A percentile compares a stretch with the other conserved stretches of the same genome.
phyloP scores from a whole-genome alignment of 805 yeast genomes.

The Ascoidea rubescens region DNA sequence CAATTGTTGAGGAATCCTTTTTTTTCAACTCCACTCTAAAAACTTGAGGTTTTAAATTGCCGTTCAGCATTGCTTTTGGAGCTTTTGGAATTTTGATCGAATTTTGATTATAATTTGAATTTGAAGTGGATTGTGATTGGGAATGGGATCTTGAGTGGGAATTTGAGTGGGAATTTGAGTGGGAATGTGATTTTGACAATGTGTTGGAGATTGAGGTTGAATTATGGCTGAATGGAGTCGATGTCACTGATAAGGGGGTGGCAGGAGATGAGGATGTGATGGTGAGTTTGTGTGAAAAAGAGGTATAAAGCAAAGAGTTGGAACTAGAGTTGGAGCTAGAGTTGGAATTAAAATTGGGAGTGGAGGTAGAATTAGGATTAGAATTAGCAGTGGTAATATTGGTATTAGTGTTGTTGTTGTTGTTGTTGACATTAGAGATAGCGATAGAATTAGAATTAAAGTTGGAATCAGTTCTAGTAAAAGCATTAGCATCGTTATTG shows the following conservation, averaged over 20 bases:
- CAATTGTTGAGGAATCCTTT: neutral
- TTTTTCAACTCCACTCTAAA: neutral
- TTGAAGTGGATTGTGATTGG: neutral
- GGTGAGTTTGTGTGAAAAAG: neutral
- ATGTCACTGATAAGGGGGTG: neutral
- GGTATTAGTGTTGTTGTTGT: neutral
- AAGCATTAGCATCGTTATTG: too few relatives aligned
- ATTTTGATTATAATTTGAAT: neutral
- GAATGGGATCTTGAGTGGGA: neutral
- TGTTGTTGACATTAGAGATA: too few relatives aligned
- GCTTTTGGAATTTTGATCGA: neutral
- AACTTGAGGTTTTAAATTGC: neutral
- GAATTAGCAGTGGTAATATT: neutral
- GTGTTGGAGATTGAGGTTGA: neutral
- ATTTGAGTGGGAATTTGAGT: neutral
- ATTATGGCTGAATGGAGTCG: neutral
- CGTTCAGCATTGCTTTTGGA: neutral
- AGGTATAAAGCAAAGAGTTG: neutral
- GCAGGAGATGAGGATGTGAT: neutral
- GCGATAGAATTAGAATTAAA: too few relatives aligned
- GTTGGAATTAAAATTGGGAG: neutral
- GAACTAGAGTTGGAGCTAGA: neutral
- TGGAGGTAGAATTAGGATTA: neutral
- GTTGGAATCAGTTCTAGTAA: too few relatives aligned
- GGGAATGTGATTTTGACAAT: neutral